These are phyloP conservation scores for Didymosphaeria variabile DNA, from an alignment of 2,329 filamentous ascomycete species.

Conservation along the genomic window DNA sequence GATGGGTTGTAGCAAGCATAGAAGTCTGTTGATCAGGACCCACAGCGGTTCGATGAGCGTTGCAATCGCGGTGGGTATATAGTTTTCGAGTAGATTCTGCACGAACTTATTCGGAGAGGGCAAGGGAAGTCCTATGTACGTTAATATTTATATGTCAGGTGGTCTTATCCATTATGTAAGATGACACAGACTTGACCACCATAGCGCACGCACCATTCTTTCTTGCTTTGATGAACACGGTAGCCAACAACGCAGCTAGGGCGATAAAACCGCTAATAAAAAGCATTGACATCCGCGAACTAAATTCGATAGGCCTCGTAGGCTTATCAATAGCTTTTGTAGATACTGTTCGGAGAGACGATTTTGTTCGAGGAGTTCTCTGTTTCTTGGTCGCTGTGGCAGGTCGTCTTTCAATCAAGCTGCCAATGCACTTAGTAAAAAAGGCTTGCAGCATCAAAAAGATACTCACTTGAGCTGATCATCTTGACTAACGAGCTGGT, in stretches of 20 bases:
- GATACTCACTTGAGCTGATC: slow-evolving; percentile 15
- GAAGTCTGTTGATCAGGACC: slow-evolving; percentile 62
- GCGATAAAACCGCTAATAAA: slow-evolving; percentile 29
- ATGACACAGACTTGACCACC: no score
- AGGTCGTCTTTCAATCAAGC: neutral
- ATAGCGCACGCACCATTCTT: slow-evolving; percentile 24
- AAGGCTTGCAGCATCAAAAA: no score
- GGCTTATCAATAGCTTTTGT: slow-evolving; percentile 28
- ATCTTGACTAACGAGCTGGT: slow-evolving; percentile 24
- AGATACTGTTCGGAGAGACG: neutral
- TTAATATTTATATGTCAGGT: slow-evolving; percentile 4
- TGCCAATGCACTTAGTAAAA: neutral
- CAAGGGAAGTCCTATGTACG: slow-evolving; percentile 45
- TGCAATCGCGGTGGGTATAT: slow-evolving; percentile 63
- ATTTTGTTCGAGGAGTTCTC: neutral
- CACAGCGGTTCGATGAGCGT: slow-evolving; percentile 67
- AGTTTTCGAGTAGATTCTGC: slow-evolving; percentile 56
- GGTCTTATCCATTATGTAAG: no score
- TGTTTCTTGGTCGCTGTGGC: neutral
- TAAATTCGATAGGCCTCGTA: slow-evolving; percentile 34
- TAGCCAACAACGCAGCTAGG: slow-evolving; percentile 23
- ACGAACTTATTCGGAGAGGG: slow-evolving; percentile 49
- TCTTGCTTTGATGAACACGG: slow-evolving; percentile 28
- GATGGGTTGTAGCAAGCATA: slow-evolving; percentile 66
- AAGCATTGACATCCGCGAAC: slow-evolving; percentile 21